Percentiles rank a stretch among this genome's conserved stretches.
phyloP scores from a whole-genome alignment of 768 basidiomycete genomes.

The Pleurotus ostreatus region DNA sequence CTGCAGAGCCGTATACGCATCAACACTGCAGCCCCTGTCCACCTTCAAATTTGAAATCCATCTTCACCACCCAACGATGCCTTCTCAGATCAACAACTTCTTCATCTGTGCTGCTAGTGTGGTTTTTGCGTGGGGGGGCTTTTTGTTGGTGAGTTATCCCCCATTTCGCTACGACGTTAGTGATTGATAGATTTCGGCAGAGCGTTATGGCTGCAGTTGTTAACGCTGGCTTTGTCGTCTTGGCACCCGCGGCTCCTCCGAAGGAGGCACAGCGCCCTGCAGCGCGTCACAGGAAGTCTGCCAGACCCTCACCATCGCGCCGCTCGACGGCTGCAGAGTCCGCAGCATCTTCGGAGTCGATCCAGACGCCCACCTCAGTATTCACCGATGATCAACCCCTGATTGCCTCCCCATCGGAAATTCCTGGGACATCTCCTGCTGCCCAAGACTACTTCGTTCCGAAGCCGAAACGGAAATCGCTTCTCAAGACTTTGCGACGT shows the following conservation, averaged over 20 bases:
- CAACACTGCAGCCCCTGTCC: not conserved
- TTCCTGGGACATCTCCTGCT: not conserved
- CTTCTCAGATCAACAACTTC: not conserved
- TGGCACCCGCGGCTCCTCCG: not conserved
- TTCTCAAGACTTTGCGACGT: not conserved
- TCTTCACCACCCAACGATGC: not conserved
- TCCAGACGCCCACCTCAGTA: not conserved
- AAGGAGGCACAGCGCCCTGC: not conserved
- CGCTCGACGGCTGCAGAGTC: not conserved
- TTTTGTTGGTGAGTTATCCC: not conserved
- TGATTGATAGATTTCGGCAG: not conserved
- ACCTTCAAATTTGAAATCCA: not conserved
- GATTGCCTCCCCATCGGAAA: conserved; percentile 3
- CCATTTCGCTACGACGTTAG: not conserved
- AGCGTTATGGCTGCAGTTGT: conserved; percentile 1
- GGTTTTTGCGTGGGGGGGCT: not conserved
- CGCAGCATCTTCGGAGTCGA: not conserved
- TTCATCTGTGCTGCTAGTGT: not conserved
- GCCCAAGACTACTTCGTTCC: not conserved
- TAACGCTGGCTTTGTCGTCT: not conserved
- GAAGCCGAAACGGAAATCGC: not conserved
- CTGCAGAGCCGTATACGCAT: not conserved
- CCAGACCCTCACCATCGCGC: not conserved
- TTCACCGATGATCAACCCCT: not conserved
- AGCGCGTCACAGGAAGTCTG: not conserved